A percentile compares a stretch with the other conserved stretches of the same genome.
These are phyloP conservation scores for Yamadazyma phyllophila DNA, from an alignment of 805 yeast species.

Conservation along the genomic window DNA sequence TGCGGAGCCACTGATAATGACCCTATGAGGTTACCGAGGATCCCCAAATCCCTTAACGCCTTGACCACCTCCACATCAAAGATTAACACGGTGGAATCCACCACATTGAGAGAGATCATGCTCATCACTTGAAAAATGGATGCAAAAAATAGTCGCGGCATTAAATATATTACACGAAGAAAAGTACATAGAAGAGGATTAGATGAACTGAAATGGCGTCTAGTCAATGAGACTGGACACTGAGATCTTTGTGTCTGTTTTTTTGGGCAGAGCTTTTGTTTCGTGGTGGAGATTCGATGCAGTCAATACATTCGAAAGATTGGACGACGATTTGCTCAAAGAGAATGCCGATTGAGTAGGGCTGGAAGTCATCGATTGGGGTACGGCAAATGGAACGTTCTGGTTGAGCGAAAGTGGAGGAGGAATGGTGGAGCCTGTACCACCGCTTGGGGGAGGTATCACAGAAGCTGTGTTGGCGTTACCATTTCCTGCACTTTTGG, in stretches of 20 bases:
- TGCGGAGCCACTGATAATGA: slow-evolving; percentile 90
- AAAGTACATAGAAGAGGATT: background rate
- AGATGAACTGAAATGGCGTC: slow-evolving; percentile 1
- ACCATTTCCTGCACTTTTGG: slow-evolving; percentile 13
- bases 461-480: slow-evolving; percentile 19
- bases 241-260: slow-evolving; percentile 26
- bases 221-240: slow-evolving; percentile 34
- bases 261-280: background rate
- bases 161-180: background rate
- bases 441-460: slow-evolving; percentile 20
- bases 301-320: slow-evolving; percentile 12
- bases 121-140: background rate
- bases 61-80: slow-evolving; percentile 57
- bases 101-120: slow-evolving; percentile 8
- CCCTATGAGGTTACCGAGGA: slow-evolving; percentile 78
- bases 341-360: slow-evolving; percentile 11
- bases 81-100: slow-evolving; percentile 44
- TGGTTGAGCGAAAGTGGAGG: slow-evolving; percentile 12
- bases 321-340: slow-evolving; percentile 9
- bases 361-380: slow-evolving; percentile 2
- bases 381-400: slow-evolving; percentile 1
- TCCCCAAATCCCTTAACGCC: slow-evolving; percentile 55
- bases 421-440: slow-evolving; percentile 7
- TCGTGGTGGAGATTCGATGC: slow-evolving; percentile 6
- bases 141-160: background rate